phyloP scores from a whole-genome alignment of 2,329 filamentous ascomycete species.

The Periconia digitata region DNA sequence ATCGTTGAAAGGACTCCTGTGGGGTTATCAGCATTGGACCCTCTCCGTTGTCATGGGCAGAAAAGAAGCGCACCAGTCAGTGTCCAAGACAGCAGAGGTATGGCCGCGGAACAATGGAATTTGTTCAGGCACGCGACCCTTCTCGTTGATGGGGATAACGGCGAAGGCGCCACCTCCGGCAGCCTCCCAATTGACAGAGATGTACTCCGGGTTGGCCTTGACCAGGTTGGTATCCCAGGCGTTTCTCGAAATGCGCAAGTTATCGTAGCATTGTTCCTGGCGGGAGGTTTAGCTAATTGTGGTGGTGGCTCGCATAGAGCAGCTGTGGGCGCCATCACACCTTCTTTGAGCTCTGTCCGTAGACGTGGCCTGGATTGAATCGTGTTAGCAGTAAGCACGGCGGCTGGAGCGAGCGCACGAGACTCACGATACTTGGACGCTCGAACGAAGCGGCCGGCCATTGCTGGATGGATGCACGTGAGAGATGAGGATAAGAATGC shows the following conservation, averaged over 20 bases:
- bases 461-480: constrained; percentile 39
- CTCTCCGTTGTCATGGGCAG: constrained; percentile 9
- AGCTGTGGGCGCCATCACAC: constrained; percentile 39
- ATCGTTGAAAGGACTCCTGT: constrained; percentile 94
- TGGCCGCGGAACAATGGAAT: constrained; percentile 95
- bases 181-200: constrained; percentile 98
- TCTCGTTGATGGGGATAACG: constrained; percentile 87
- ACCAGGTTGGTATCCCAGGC: constrained; percentile 98
- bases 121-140: constrained; percentile 85
- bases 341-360: constrained; percentile 92
- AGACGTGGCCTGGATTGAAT: constrained; percentile 79
- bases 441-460: constrained; percentile 73
- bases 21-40: constrained; percentile 17
- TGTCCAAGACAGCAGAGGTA: constrained; percentile 93
- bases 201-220: constrained; percentile 95
- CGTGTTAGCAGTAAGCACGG: constrained; percentile 27
- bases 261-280: constrained; percentile 95
- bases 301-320: not conserved
- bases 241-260: constrained; percentile 94
- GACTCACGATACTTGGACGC: constrained; percentile 70
- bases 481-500: constrained; percentile 11
- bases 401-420: constrained; percentile 18
- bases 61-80: constrained; percentile 71
- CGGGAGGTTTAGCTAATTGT: constrained; percentile 12
- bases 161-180: constrained; percentile 96